Evolutionary conservation across 352 stramenopile species (phyloP).

Genomic region (Aphanomyces cochlioides): DNA sequence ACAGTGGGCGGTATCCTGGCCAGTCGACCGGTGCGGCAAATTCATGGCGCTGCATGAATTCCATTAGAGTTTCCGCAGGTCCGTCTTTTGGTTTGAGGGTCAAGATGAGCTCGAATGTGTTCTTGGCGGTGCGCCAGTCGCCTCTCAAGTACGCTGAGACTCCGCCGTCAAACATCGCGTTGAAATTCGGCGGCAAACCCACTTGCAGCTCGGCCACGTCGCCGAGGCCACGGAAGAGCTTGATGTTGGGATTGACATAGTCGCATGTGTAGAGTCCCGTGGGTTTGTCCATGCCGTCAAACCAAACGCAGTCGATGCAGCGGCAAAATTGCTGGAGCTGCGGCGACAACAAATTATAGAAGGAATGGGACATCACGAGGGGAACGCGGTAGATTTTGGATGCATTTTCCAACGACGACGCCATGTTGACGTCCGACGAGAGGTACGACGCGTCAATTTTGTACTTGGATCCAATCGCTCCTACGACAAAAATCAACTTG

Average conservation of each 20-base stretch:
- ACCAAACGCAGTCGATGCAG: constrained; percentile 74
- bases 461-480: constrained; percentile 81
- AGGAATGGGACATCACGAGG: constrained; percentile 67
- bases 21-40: constrained; percentile 47
- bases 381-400: constrained; percentile 73
- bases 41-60: constrained; percentile 52
- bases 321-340: constrained; percentile 50
- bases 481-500: constrained; percentile 17
- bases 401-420: constrained; percentile 77
- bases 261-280: constrained; percentile 57
- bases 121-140: constrained; percentile 52
- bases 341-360: constrained; percentile 65
- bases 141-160: constrained; percentile 62
- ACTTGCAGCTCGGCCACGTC: constrained; percentile 29
- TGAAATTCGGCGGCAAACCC: constrained; percentile 44
- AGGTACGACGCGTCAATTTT: constrained; percentile 92
- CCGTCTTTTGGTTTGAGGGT: constrained; percentile 61
- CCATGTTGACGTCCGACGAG: constrained; percentile 86
- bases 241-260: constrained; percentile 28
- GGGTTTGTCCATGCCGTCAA: constrained; percentile 75
- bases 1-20: constrained; percentile 50
- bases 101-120: constrained; percentile 48
- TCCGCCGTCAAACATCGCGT: constrained; percentile 53
- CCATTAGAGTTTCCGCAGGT: constrained; percentile 50
- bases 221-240: constrained; percentile 23